These are phyloP conservation scores for Mrakia blollopis DNA, from an alignment of 768 basidiomycete genomes.

Conservation along the genomic window DNA sequence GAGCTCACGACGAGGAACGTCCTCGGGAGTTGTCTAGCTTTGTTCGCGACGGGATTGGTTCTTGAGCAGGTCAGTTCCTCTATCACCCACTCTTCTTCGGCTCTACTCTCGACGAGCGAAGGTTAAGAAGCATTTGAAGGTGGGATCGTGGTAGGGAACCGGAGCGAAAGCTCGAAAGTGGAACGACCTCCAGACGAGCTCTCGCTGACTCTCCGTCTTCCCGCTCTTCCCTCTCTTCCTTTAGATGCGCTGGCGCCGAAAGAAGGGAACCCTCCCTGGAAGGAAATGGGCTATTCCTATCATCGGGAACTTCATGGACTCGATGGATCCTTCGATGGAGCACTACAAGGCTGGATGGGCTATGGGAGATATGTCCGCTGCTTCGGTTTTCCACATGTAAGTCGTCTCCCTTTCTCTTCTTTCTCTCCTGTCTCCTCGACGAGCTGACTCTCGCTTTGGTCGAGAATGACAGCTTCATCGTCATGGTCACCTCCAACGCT, in stretches of 20 bases:
- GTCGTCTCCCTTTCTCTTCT: slow-evolving; percentile 37
- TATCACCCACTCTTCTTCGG: no score
- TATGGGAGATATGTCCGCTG: slow-evolving; percentile 74
- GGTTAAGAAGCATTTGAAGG: no score
- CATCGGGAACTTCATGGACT: slow-evolving; percentile 93
- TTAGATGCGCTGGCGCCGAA: slow-evolving; percentile 70
- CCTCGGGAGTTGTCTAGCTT: neutral
- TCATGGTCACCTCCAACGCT: slow-evolving; percentile 92
- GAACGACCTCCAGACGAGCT: slow-evolving; percentile 3
- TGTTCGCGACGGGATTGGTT: slow-evolving; percentile 3
- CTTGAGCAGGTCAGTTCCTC: slow-evolving; percentile 11
- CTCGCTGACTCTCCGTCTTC: neutral
- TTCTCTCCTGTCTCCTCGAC: no score
- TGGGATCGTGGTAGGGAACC: neutral
- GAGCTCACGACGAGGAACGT: slow-evolving; percentile 9
- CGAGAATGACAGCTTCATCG: slow-evolving; percentile 98
- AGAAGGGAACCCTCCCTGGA: slow-evolving; percentile 84
- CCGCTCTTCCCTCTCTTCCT: neutral
- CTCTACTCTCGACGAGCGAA: no score
- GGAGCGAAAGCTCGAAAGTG: neutral
- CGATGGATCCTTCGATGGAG: slow-evolving; percentile 83
- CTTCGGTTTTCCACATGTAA: slow-evolving; percentile 97
- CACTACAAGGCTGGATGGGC: slow-evolving; percentile 90
- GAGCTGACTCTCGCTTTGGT: no score
- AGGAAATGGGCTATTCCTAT: slow-evolving; percentile 90